Percentiles rank a stretch among this genome's conserved stretches.
Conservation (phyloP, 1,284 basidiomycete genomes). For the Cerioporus squamosus region DNA sequence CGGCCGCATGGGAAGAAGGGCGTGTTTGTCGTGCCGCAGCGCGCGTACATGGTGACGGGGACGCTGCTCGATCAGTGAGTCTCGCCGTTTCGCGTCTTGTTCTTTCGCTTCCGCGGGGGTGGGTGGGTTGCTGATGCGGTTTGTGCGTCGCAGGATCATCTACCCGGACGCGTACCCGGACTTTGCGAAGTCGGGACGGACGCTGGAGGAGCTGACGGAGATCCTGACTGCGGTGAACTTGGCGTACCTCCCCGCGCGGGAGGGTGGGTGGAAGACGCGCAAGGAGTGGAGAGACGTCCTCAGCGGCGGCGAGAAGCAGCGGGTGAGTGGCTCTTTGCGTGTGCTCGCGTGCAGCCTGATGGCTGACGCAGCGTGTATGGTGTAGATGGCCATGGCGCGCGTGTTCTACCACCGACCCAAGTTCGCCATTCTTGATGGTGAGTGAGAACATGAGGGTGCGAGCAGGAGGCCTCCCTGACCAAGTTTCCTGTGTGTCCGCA, state of each 20-base stretch:
- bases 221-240: constrained; percentile 85
- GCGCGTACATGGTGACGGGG: constrained; percentile 90
- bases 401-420: constrained; percentile 86
- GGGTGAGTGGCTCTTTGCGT: constrained; percentile 48
- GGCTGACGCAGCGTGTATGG: constrained; percentile 37
- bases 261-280: constrained; percentile 88
- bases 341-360: not conserved
- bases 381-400: constrained; percentile 82
- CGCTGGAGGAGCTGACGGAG: constrained; percentile 71
- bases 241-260: constrained; percentile 84
- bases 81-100: constrained; percentile 2
- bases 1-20: constrained; percentile 51
- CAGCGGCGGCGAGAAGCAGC: constrained; percentile 95
- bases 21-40: constrained; percentile 91
- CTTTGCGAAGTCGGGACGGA: constrained; percentile 66
- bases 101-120: not conserved
- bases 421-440: constrained; percentile 78
- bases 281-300: constrained; percentile 98
- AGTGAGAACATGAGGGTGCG: constrained; percentile 26
- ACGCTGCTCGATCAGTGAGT: constrained; percentile 85
- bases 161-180: constrained; percentile 88
- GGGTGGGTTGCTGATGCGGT: not conserved
- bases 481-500: constrained; percentile 31
- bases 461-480: not conserved
- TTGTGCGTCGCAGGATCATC: constrained; percentile 49